phyloP scores from a whole-genome alignment of 768 basidiomycete species.

The Chalciporus sphaerocephalus region DNA sequence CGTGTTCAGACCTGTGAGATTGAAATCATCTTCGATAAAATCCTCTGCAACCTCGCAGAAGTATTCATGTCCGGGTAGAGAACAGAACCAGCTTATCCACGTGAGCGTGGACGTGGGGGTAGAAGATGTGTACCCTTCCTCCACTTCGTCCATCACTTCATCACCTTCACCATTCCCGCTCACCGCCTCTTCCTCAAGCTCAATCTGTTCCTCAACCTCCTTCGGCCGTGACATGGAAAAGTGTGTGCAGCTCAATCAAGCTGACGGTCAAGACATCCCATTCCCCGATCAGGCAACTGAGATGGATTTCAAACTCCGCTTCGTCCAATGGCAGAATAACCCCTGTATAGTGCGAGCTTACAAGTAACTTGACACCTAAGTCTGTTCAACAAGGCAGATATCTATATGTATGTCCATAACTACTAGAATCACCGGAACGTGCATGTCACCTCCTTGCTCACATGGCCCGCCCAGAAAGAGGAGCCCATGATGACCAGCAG shows the following conservation, averaged over 20 bases:
- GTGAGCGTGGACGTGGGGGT: constrained; percentile 89
- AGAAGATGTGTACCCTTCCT: constrained; percentile 79
- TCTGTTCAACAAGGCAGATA: not conserved
- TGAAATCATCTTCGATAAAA: constrained; percentile 99
- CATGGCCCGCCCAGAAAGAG: constrained; percentile 48
- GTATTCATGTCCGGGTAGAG: constrained; percentile 92
- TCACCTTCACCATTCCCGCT: constrained; percentile 61
- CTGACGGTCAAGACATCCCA: constrained; percentile 17
- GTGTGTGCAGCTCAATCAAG: constrained; percentile 20
- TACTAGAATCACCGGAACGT: constrained; percentile 29
- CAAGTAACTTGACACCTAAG: too few relatives aligned
- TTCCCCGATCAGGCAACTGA: constrained; percentile 26
- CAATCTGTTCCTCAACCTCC: constrained; percentile 46
- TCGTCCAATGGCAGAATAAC: not conserved
- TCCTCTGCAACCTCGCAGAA: constrained; percentile 98
- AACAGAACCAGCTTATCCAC: constrained; percentile 97
- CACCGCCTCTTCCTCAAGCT: constrained; percentile 56
- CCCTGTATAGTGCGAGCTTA: not conserved
- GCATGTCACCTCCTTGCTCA: constrained; percentile 49
- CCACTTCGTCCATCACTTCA: constrained; percentile 71
- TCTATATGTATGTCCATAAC: not conserved
- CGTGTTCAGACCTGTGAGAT: constrained; percentile 90
- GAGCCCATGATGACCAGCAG: constrained; percentile 72
- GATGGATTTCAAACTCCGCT: constrained; percentile 30
- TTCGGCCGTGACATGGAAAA: constrained; percentile 37